Conservation (phyloP, 2,329 filamentous ascomycete genomes). For the Xylariaceae sp. region DNA sequence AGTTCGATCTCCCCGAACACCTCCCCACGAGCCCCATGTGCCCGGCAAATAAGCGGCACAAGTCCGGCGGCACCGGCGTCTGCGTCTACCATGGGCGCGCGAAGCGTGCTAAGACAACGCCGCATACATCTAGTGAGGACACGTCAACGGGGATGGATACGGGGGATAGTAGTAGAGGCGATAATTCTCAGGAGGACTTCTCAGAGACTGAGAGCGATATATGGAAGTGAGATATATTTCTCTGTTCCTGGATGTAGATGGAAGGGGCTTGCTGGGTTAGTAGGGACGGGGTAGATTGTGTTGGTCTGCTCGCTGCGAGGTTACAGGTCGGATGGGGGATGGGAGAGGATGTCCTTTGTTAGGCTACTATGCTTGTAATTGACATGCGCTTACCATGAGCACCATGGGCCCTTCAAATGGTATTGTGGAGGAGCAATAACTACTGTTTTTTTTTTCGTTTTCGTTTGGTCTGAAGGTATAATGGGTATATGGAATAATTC, state of each 20-base stretch:
- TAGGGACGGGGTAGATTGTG: not conserved
- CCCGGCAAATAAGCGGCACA: conserved; percentile 44
- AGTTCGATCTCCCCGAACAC: conserved; percentile 50
- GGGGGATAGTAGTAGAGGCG: conserved; percentile 6
- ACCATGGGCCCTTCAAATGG: too few species aligned
- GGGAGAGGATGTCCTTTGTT: too few species aligned
- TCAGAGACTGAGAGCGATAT: conserved; percentile 10
- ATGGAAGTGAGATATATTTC: conserved; percentile 13
- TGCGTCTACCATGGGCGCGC: conserved; percentile 49
- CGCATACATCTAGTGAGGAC: not conserved
- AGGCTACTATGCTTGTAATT: too few species aligned
- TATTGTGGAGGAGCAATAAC: too few species aligned
- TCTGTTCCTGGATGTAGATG: not conserved
- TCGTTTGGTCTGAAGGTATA: too few species aligned
- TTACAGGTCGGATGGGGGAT: not conserved
- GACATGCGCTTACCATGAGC: too few species aligned
- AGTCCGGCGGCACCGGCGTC: conserved; percentile 43
- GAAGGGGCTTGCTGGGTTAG: not conserved
- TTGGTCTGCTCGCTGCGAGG: not conserved
- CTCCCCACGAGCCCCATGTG: conserved; percentile 50
- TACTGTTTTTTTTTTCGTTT: too few species aligned
- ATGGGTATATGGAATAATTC: too few species aligned
- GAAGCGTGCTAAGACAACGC: conserved; percentile 16
- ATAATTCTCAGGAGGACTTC: conserved; percentile 4
- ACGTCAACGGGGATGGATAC: not conserved